Base-by-base conservation (phyloP, 2,329 filamentous ascomycete genomes). In the Fusarium bulbicola region DNA sequence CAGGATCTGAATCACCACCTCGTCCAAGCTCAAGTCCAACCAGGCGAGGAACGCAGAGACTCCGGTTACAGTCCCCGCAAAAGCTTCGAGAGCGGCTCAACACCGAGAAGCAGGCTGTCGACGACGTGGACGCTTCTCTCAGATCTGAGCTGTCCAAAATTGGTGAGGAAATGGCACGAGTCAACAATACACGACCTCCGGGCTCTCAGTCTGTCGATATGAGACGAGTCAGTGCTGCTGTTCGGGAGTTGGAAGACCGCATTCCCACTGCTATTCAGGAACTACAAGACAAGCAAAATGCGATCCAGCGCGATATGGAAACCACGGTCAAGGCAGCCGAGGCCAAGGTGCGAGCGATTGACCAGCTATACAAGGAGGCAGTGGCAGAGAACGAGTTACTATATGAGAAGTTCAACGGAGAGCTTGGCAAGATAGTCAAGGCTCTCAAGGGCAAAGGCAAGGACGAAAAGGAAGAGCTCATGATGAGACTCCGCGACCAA, bases 321-420 rank as follows among this genome's bases (percentile, higher is more conserved):
- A 89, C 86, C 26, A 91, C 91, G 3, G 86, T 97, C 20, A 87
- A 90, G 76, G 90, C 94, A 4, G 91, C 90, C 20, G 95, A 98
- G 80, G 88, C 88, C 66, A 95, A 96, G 76, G 91, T 92, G 66
- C 92, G 91, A 76, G 92, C 92, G 45, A 90, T 98, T 59, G 95
- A 98, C 80, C 93, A 97, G 82, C 85, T 97, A 58, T 97, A 97
- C 84, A 93, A 94, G 73, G 94, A 97, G 79, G 90, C 92, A 21
- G 94, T 91, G 76, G 93, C 94, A 0, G 95, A 98, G 85, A 98
- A 98, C 77, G 95, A 98, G 83, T 89, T 95, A 36, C 86, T 98
- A 62, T 98, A 98, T 81, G 93, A 95, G 74, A 92, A 92, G 68
- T 97, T 98, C 85, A 97, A 98, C 78, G 89, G 91, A n/a, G 95